Evolutionary conservation across 2,329 filamentous ascomycete genomes (phyloP).

Genomic region (Ramularia endophylla): DNA sequence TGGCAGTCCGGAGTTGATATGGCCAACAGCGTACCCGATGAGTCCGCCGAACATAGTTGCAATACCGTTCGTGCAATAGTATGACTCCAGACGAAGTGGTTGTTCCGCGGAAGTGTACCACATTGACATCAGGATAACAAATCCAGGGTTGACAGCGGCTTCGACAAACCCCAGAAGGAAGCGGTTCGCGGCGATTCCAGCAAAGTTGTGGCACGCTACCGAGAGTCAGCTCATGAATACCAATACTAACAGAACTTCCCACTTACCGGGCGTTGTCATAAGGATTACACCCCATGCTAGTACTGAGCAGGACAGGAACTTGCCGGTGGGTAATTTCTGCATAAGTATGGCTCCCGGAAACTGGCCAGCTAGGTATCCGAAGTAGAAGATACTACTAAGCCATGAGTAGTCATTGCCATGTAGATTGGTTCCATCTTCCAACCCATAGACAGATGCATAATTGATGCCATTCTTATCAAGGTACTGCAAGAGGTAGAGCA

Average conservation of each 20-base stretch:
- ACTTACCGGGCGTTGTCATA: slow-evolving; percentile 32
- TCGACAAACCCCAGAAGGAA: slow-evolving; percentile 35
- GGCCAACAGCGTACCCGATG: slow-evolving; percentile 54
- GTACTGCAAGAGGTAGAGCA: slow-evolving; percentile 36
- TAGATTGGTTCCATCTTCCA: slow-evolving; percentile 44
- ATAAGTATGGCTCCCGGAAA: slow-evolving; percentile 40
- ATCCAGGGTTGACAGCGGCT: slow-evolving; percentile 33
- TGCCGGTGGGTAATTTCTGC: slow-evolving; percentile 42
- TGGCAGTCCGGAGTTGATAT: slow-evolving; percentile 48
- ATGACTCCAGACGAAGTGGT: slow-evolving; percentile 48
- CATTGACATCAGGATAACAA: slow-evolving; percentile 33
- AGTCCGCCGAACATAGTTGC: slow-evolving; percentile 58
- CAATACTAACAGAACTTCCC: neutral
- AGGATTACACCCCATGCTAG: slow-evolving; percentile 38
- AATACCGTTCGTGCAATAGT: slow-evolving; percentile 55
- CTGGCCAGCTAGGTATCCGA: slow-evolving; percentile 44
- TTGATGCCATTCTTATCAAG: slow-evolving; percentile 36
- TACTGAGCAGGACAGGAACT: slow-evolving; percentile 39
- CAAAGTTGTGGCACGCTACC: slow-evolving; percentile 34
- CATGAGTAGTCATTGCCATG: slow-evolving; percentile 48
- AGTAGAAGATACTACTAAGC: slow-evolving; percentile 47
- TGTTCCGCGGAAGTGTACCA: slow-evolving; percentile 40
- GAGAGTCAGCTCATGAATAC: neutral
- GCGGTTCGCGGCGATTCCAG: slow-evolving; percentile 32
- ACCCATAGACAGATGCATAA: slow-evolving; percentile 46